phyloP scores from a whole-genome alignment of 78 protist species.

The Emiliania huxleyi region DNA sequence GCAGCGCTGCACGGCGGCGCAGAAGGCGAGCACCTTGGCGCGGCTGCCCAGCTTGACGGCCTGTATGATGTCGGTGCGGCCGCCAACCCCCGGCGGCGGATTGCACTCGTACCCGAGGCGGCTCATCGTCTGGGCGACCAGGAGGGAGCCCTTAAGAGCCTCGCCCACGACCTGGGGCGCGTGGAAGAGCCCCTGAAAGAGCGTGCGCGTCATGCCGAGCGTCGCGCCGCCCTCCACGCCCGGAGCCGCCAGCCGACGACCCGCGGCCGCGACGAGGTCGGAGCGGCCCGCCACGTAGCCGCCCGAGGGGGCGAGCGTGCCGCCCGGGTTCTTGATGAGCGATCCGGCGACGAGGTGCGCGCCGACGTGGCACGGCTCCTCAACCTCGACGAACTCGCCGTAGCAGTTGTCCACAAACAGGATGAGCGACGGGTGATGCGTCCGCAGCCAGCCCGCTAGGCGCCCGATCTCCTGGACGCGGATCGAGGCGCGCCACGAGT shows the following conservation, averaged over 20 bases:
- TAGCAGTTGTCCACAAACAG: slow-evolving; percentile 64
- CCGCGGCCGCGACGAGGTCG: background rate
- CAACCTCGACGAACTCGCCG: slow-evolving; percentile 41
- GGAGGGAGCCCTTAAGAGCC: slow-evolving; percentile 40
- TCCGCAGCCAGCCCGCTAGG: background rate
- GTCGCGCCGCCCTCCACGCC: slow-evolving; percentile 63
- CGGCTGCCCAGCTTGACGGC: background rate
- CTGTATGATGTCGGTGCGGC: slow-evolving; percentile 30
- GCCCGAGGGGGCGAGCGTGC: slow-evolving; percentile 46
- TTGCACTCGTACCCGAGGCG: slow-evolving; percentile 33
- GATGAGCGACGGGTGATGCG: background rate
- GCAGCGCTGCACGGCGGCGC: slow-evolving; percentile 35
- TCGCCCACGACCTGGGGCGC: slow-evolving; percentile 58
- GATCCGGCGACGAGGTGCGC: slow-evolving; percentile 49
- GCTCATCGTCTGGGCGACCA: slow-evolving; percentile 16
- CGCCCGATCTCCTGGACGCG: slow-evolving; percentile 12
- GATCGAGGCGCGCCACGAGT: slow-evolving; percentile 47
- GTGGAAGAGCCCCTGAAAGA: slow-evolving; percentile 51
- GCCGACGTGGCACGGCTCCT: slow-evolving; percentile 49
- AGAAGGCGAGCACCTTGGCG: background rate
- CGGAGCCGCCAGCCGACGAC: slow-evolving; percentile 23
- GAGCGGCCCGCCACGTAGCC: slow-evolving; percentile 29
- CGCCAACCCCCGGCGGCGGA: background rate
- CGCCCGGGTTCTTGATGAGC: slow-evolving; percentile 62
- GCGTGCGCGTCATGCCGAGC: slow-evolving; percentile 33